Evolutionary conservation across 495 filamentous ascomycete species (phyloP).

Genomic region (Neurospora tetrasperma): DNA sequence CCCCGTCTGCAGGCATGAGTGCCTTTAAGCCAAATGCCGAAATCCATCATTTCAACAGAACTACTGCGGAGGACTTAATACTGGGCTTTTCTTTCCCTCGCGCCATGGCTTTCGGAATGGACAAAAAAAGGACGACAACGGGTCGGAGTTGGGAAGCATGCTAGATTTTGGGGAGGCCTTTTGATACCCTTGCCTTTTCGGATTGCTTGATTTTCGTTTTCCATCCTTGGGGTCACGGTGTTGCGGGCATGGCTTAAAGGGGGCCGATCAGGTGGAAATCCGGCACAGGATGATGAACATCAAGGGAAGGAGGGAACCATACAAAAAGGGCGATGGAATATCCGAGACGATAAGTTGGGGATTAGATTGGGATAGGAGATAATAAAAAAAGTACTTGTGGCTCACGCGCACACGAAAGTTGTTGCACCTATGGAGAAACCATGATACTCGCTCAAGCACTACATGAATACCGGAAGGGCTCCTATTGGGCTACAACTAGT

Average conservation of each 20-base stretch:
- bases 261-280: background rate
- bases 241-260: background rate
- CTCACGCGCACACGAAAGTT: background rate
- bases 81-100: background rate
- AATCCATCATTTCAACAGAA: background rate
- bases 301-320: background rate
- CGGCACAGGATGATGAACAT: background rate
- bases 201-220: background rate
- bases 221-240: background rate
- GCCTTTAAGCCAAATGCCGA: constrained; percentile 5
- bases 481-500: background rate
- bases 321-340: background rate
- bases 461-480: background rate
- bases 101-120: background rate
- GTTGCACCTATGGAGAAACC: background rate
- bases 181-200: background rate
- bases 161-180: background rate
- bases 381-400: background rate
- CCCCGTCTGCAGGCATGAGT: constrained; percentile 24
- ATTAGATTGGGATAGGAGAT: background rate
- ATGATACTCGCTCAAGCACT: background rate
- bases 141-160: background rate
- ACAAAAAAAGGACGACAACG: background rate
- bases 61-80: background rate
- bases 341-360: background rate